phyloP scores from a whole-genome alignment of 768 basidiomycete genomes.

The Leucocoprinus sp. region DNA sequence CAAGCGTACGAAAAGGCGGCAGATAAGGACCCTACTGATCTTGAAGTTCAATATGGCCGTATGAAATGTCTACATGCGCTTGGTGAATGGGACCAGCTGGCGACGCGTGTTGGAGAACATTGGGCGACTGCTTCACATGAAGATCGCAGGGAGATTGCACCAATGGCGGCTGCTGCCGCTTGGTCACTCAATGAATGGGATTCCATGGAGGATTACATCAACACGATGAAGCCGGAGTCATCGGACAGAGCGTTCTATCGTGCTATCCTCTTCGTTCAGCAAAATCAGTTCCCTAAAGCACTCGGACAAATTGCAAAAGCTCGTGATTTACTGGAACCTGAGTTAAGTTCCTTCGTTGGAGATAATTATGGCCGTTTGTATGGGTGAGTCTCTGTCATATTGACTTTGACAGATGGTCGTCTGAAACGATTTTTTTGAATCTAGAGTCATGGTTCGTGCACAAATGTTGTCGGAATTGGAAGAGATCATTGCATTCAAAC shows the following conservation, averaged over 20 bases:
- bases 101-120: slow-evolving; percentile 75
- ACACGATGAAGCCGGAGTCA: slow-evolving; percentile 87
- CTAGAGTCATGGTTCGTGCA: slow-evolving; percentile 89
- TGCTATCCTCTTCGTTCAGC: slow-evolving; percentile 91
- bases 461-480: slow-evolving; percentile 98
- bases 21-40: slow-evolving; percentile 63
- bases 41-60: slow-evolving; percentile 76
- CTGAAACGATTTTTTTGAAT: slow-evolving; percentile 6
- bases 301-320: slow-evolving; percentile 86
- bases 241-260: slow-evolving; percentile 94
- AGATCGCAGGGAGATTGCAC: slow-evolving; percentile 84
- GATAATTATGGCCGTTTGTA: slow-evolving; percentile 98
- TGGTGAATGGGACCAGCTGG: slow-evolving; percentile 94
- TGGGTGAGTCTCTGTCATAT: slow-evolving; percentile 49
- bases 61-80: slow-evolving; percentile 97
- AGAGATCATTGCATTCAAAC: slow-evolving; percentile 95
- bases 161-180: slow-evolving; percentile 93
- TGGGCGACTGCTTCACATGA: slow-evolving; percentile 82
- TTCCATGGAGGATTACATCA: slow-evolving; percentile 94
- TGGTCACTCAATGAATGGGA: slow-evolving; percentile 99
- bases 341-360: slow-evolving; percentile 84
- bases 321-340: slow-evolving; percentile 84
- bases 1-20: slow-evolving; percentile 76
- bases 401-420: neutral
- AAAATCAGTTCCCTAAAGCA: slow-evolving; percentile 92